Conservation (phyloP, 73 alveolate genomes). For the Effrenium voratum region DNA sequence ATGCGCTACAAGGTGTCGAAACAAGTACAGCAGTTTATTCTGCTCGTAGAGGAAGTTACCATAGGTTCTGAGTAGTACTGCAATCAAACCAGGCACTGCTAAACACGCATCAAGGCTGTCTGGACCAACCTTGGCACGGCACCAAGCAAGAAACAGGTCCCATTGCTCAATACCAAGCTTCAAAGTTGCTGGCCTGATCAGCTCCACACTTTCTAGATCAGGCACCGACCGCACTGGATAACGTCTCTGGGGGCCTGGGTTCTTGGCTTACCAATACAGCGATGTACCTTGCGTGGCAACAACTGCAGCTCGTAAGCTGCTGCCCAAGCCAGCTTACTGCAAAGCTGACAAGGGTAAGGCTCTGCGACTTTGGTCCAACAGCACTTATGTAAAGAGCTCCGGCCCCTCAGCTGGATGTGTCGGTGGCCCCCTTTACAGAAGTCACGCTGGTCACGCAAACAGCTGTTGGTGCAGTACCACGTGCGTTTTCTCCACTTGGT, state of each 20-base stretch:
- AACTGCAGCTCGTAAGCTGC: not conserved
- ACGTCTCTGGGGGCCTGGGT: not conserved
- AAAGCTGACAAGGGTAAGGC: not conserved
- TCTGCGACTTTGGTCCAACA: not conserved
- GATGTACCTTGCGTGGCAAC: not conserved
- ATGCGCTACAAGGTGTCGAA: not conserved
- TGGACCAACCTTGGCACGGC: not conserved
- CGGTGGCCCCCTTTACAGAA: not conserved
- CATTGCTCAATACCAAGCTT: not conserved
- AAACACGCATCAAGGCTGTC: not conserved
- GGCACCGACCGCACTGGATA: not conserved
- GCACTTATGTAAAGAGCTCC: not conserved
- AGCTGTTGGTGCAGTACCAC: not conserved
- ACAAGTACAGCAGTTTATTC: not conserved
- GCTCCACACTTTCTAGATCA: not conserved
- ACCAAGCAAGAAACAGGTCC: not conserved
- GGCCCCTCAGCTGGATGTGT: not conserved
- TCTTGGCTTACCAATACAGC: not conserved
- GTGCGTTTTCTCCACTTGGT: not conserved
- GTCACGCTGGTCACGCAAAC: not conserved
- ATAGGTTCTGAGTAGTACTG: not conserved
- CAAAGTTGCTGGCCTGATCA: not conserved
- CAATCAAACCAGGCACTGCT: not conserved
- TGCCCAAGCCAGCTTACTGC: slow-evolving; percentile 1
- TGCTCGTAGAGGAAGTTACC: not conserved